A percentile compares a stretch with the other conserved stretches of the same genome.
Evolutionary conservation across 2,329 filamentous ascomycete species (phyloP).

Genomic region (Apiospora kogelbergensis): DNA sequence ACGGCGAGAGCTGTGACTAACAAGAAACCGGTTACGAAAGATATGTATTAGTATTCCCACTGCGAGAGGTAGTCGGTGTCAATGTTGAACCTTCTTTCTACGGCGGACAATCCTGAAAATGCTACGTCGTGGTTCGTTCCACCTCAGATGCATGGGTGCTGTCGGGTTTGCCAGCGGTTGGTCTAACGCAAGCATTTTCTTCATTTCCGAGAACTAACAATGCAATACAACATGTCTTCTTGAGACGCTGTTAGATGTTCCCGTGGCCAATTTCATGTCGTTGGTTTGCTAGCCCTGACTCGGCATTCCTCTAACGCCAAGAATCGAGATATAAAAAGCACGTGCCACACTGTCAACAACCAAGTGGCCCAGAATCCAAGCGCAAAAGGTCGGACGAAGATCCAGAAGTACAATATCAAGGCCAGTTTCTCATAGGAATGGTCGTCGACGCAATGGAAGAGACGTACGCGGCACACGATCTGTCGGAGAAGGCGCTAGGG

Average conservation of each 20-base stretch:
- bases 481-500: slow-evolving; percentile 33
- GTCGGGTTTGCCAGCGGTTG: too few species aligned
- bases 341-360: neutral
- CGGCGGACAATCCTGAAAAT: neutral
- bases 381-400: neutral
- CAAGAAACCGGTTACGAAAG: neutral
- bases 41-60: neutral
- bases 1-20: neutral
- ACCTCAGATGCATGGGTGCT: too few species aligned
- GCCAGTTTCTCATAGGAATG: neutral
- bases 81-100: neutral
- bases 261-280: too few species aligned
- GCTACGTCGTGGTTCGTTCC: neutral
- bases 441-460: neutral
- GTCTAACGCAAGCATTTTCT: too few species aligned
- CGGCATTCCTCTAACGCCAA: neutral
- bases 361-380: neutral
- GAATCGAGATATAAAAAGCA: neutral
- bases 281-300: too few species aligned
- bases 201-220: too few species aligned
- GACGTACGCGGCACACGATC: slow-evolving; percentile 29
- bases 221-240: too few species aligned
- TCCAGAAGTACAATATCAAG: neutral
- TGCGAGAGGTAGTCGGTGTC: neutral
- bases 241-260: too few species aligned